Evolutionary conservation across 176 grass and related monocot genomes (phyloP).

Genomic region (Oryza longistaminata): DNA sequence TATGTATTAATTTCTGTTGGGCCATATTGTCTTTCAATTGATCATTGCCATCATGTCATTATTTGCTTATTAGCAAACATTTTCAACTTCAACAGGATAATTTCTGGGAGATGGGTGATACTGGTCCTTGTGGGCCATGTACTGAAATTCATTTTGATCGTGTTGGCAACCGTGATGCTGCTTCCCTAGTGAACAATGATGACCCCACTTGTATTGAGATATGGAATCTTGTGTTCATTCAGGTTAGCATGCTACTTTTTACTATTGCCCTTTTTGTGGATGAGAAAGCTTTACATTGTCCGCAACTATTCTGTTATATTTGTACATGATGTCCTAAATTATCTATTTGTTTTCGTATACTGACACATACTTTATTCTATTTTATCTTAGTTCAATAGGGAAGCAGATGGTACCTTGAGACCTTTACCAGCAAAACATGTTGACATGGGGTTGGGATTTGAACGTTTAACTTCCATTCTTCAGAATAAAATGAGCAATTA

Average conservation of each 20-base stretch:
- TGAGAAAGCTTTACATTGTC: neutral
- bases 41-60: neutral
- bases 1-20: neutral
- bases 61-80: slow-evolving; percentile 4
- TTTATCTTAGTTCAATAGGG: slow-evolving; percentile 71
- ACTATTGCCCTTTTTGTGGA: neutral
- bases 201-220: slow-evolving; percentile 96
- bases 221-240: slow-evolving; percentile 98
- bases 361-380: neutral
- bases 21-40: slow-evolving; percentile 5
- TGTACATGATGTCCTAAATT: neutral
- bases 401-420: slow-evolving; percentile 72
- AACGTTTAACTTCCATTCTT: slow-evolving; percentile 88
- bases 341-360: neutral
- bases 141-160: slow-evolving; percentile 99
- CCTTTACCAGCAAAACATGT: slow-evolving; percentile 93
- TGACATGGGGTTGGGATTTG: slow-evolving; percentile 92
- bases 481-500: slow-evolving; percentile 99
- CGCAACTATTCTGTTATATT: neutral
- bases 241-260: slow-evolving; percentile 49
- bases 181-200: slow-evolving; percentile 83
- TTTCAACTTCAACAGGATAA: slow-evolving; percentile 63
- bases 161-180: slow-evolving; percentile 76
- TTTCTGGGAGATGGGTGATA: slow-evolving; percentile 98
- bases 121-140: slow-evolving; percentile 88